These are phyloP conservation scores for Fagopyrum tataricum DNA, from an alignment of 148 eudicot species.

Conservation along the genomic window DNA sequence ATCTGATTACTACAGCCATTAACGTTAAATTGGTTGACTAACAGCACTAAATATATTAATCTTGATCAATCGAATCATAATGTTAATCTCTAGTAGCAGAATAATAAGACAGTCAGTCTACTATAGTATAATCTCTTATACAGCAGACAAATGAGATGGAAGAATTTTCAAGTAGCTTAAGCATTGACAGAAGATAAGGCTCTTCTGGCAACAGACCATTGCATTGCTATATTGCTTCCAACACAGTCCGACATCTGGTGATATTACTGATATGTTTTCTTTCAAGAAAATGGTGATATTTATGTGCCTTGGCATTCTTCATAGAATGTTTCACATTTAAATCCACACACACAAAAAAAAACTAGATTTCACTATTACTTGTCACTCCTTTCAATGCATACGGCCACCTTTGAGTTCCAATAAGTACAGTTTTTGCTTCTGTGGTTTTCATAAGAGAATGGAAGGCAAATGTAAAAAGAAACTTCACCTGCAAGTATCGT, in stretches of 20 bases:
- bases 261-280: not conserved
- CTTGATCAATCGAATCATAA: not conserved
- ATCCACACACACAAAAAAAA: not conserved
- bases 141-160: not conserved
- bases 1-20: not conserved
- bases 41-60: not conserved
- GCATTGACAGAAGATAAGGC: not conserved
- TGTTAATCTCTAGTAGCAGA: not conserved
- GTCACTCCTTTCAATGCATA: not conserved
- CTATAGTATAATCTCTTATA: not conserved
- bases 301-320: not conserved
- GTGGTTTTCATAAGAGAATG: not conserved
- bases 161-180: not conserved
- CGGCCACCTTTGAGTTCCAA: not conserved
- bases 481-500: conserved; percentile 79
- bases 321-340: not conserved
- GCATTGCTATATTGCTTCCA: conserved; percentile 4
- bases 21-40: not conserved
- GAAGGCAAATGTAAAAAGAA: not conserved
- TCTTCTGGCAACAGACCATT: not conserved
- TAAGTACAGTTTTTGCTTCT: not conserved
- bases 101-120: not conserved
- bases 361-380: not conserved
- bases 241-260: not conserved
- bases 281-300: not conserved